Evolutionary conservation across 2,329 filamentous ascomycete genomes (phyloP), one percentile per base, ranked within the genome.

Genomic region (Acephala macrosclerotiorum): DNA sequence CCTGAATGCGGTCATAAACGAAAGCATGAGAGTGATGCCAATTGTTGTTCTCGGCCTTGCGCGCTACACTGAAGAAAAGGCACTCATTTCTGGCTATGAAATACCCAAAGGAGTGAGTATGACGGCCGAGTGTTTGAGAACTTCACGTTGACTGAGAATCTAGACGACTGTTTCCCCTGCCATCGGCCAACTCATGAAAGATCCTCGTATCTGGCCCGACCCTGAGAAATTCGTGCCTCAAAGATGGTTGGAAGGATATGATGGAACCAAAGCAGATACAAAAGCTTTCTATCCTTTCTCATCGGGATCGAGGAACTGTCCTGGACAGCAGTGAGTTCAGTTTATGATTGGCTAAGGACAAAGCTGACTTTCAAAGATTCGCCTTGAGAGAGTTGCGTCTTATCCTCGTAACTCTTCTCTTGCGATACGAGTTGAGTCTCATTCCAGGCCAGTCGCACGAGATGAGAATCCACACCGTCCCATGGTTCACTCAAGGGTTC

Each of bases 291-390:
- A 66, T 36, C 67, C 74, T 2, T 77, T 77, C 58, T 74, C 75
- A 42, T 69, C 65, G 14, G 75, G 75, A 2, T 71, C 71, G 3
- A 72, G 75, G 2, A 73, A 63, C 45, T 78, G 76, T 61, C 74
- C 76, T 51, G 76, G 76, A 1, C 75, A 77, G 58, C 73, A 73
- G 40, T 72, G 76, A 60, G 59, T 63, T 16, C 22, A 2, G 11
- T 8, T 7, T 11, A 16, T 33, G 29, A 11, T n/a, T 60, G 40
- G 1, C 20, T 2, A 22, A 22, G 25, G 16, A 14, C 6, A 18
- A 20, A 42, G 29, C 47, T 66, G 33, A 63, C 26, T 3, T 25
- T 20, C 22, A 16, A 35, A 63, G 64, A 22, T 66, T 68, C 12
- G 76, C 72, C 0, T 56, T 72, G 60, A 60, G 73, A 59, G 75